Evolutionary conservation across 805 yeast species (phyloP).

Genomic region (Candida multigemmis): DNA sequence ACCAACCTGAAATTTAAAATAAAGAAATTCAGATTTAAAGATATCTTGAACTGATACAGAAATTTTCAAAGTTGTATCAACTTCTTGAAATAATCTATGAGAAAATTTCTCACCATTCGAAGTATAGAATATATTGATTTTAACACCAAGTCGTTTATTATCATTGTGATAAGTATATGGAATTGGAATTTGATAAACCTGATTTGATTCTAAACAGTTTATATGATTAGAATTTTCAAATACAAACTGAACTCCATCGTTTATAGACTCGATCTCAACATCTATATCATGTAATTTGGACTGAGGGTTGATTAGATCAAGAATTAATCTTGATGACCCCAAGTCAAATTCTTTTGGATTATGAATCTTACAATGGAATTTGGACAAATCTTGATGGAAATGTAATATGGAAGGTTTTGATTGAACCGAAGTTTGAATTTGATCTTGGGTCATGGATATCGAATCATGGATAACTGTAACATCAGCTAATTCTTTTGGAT

Average conservation of each 20-base stretch:
- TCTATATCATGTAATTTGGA: conserved; percentile 20
- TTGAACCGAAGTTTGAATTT: neutral
- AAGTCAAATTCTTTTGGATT: conserved; percentile 16
- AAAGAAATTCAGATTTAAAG: conserved; percentile 46
- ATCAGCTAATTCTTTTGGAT: conserved; percentile 1
- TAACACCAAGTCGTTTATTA: conserved; percentile 13
- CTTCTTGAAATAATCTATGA: conserved; percentile 16
- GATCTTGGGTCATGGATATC: neutral
- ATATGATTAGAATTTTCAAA: conserved; percentile 1
- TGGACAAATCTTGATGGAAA: conserved; percentile 10
- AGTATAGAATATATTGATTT: conserved; percentile 11
- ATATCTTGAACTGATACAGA: conserved; percentile 79
- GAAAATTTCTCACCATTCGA: conserved; percentile 9
- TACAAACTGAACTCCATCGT: conserved; percentile 10
- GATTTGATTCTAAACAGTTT: conserved; percentile 4
- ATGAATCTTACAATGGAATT: conserved; percentile 17
- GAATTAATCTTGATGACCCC: conserved; percentile 15
- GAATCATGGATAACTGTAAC: conserved; percentile 1
- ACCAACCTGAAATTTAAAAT: conserved; percentile 63
- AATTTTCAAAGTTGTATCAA: conserved; percentile 49
- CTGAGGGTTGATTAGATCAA: conserved; percentile 17
- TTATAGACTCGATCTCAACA: conserved; percentile 7
- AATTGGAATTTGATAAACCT: conserved; percentile 12
- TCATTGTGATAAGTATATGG: conserved; percentile 24
- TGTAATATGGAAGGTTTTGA: neutral